Evolutionary conservation across 2,329 filamentous ascomycete genomes (phyloP).

Genomic region (Didymella sp.): DNA sequence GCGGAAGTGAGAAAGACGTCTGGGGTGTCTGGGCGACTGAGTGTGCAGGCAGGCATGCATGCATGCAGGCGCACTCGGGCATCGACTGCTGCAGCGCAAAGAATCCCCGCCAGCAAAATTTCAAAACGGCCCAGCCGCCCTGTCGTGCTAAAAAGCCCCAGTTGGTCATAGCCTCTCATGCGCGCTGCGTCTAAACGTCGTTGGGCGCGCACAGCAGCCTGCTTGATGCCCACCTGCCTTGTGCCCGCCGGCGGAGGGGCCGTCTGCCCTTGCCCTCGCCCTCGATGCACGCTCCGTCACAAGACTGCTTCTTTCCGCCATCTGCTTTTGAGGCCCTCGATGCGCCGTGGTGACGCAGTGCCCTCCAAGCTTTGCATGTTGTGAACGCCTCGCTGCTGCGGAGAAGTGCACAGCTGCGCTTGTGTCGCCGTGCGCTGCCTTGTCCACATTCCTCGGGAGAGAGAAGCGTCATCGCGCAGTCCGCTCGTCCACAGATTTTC

Average conservation of each 20-base stretch:
- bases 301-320: constrained; percentile 5
- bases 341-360: constrained; percentile 15
- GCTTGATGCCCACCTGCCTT: constrained; percentile 17
- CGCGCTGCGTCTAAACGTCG: constrained; percentile 33
- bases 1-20: constrained; percentile 19
- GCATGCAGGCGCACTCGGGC: constrained; percentile 33
- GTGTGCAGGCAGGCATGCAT: constrained; percentile 26
- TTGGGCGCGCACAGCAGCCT: constrained; percentile 32
- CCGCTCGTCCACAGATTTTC: constrained; percentile 8
- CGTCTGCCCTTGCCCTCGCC: constrained; percentile 1
- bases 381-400: constrained; percentile 6
- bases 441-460: constrained; percentile 15
- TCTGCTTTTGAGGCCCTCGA: neutral
- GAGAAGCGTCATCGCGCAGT: constrained; percentile 6
- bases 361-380: constrained; percentile 1
- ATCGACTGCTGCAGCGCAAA: constrained; percentile 27
- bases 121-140: constrained; percentile 30
- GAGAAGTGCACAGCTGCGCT: constrained; percentile 1
- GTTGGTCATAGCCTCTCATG: constrained; percentile 27
- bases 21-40: constrained; percentile 21
- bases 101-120: constrained; percentile 34
- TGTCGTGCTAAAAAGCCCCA: constrained; percentile 28
- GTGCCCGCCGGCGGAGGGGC: constrained; percentile 1
- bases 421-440: constrained; percentile 16
- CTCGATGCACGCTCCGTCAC: constrained; percentile 9